Conservation (phyloP, 495 filamentous ascomycete genomes). For the Penicillium silybi region DNA sequence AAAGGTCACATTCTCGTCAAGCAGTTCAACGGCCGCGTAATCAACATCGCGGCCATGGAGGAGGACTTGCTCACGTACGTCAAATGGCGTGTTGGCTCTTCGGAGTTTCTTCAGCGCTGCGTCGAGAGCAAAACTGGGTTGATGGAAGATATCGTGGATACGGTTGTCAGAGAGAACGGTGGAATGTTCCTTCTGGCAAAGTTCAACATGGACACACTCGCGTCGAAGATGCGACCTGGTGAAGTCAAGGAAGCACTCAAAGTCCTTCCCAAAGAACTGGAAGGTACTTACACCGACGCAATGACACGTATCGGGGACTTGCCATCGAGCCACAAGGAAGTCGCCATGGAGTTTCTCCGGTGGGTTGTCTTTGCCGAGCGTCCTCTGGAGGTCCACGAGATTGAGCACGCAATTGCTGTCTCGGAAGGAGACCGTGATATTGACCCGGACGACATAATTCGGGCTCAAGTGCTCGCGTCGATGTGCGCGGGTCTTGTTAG, state of each 20-base stretch:
- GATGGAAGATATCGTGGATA: constrained; percentile 1
- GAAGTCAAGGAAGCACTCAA: neutral
- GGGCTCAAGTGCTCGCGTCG: neutral
- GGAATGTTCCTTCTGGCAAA: constrained; percentile 4
- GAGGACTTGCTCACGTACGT: constrained; percentile 1
- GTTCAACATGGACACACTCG: constrained; percentile 5
- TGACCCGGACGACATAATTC: constrained; percentile 2
- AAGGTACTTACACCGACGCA: constrained; percentile 1
- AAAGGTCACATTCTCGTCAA: neutral
- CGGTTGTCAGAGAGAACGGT: neutral
- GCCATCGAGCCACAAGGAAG: neutral
- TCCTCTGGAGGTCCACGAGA: neutral
- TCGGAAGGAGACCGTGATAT: neutral
- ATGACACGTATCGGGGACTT: constrained; percentile 1
- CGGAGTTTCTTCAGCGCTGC: constrained; percentile 2
- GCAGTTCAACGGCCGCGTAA: neutral
- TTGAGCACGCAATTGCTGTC: constrained; percentile 4
- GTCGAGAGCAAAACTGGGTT: neutral
- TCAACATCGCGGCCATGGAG: constrained; percentile 2
- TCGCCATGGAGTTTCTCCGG: neutral
- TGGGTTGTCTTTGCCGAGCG: constrained; percentile 6
- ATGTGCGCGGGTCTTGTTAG: constrained; percentile 1
- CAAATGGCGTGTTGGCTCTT: constrained; percentile 3
- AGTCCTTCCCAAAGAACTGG: neutral
- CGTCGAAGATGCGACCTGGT: constrained; percentile 1